A percentile compares a stretch with the other conserved stretches of the same genome.
These are phyloP conservation scores for Tripterygium wilfordii DNA, from an alignment of 177 flowering plant genomes.

Conservation along the genomic window DNA sequence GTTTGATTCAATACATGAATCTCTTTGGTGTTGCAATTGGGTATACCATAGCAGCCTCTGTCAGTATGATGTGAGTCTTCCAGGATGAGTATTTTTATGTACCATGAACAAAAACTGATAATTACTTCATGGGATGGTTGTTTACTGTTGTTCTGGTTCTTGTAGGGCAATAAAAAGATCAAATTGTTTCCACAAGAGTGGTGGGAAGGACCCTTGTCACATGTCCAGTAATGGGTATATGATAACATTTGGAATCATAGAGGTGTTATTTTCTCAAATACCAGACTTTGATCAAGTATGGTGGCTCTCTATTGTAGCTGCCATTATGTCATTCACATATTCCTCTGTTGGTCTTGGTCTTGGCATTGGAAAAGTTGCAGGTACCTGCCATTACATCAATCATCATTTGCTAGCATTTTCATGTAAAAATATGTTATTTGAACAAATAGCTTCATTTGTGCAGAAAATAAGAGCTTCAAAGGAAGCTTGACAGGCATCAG, in stretches of 20 bases:
- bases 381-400: slow-evolving; percentile 10
- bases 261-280: slow-evolving; percentile 64
- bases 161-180: slow-evolving; percentile 71
- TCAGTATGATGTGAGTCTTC: slow-evolving; percentile 70
- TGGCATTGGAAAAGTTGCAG: slow-evolving; percentile 60
- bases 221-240: slow-evolving; percentile 58
- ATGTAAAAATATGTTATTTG: too few relatives aligned
- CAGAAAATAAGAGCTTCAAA: slow-evolving; percentile 42
- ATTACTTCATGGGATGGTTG: background rate
- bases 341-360: slow-evolving; percentile 57
- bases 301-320: slow-evolving; percentile 85
- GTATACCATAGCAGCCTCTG: slow-evolving; percentile 71
- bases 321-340: slow-evolving; percentile 77
- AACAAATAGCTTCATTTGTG: slow-evolving; percentile 1
- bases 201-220: slow-evolving; percentile 44
- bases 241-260: slow-evolving; percentile 50
- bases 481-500: slow-evolving; percentile 67
- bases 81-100: too few relatives aligned
- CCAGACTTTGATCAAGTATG: slow-evolving; percentile 74
- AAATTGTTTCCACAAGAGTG: slow-evolving; percentile 50
- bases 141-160: background rate
- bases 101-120: too few relatives aligned
- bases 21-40: slow-evolving; percentile 71
- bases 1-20: slow-evolving; percentile 59
- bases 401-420: too few relatives aligned